phyloP scores from a whole-genome alignment of 2,329 filamentous ascomycete species.

The Salinomyces thailandicus region DNA sequence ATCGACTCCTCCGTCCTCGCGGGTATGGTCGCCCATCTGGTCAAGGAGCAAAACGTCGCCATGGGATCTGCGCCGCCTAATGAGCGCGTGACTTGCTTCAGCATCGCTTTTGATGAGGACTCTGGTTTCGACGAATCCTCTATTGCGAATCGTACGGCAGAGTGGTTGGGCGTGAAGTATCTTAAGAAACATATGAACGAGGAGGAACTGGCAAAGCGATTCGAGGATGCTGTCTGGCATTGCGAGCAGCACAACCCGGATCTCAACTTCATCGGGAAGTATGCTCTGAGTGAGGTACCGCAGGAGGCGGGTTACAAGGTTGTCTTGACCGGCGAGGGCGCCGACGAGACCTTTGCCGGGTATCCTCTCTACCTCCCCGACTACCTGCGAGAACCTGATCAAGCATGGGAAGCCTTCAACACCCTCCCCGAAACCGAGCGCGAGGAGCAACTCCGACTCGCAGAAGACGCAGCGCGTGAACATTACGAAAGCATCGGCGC shows the following conservation, averaged over 20 bases:
- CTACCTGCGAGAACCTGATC: constrained; percentile 41
- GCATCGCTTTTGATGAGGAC: constrained; percentile 42
- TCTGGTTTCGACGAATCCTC: constrained; percentile 42
- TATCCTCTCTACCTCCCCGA: constrained; percentile 40
- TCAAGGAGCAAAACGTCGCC: constrained; percentile 36
- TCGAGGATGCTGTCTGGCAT: constrained; percentile 38
- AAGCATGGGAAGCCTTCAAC: constrained; percentile 16
- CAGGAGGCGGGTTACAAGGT: constrained; percentile 42
- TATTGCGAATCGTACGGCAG: constrained; percentile 39
- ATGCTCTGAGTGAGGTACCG: constrained; percentile 38
- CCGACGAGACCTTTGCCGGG: constrained; percentile 37
- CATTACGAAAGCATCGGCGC: constrained; percentile 23
- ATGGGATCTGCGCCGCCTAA: constrained; percentile 37
- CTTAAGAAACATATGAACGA: constrained; percentile 36
- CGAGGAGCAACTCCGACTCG: constrained; percentile 10
- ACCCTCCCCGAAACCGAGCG: constrained; percentile 18
- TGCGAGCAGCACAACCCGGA: constrained; percentile 39
- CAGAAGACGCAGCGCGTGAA: constrained; percentile 16
- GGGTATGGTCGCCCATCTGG: constrained; percentile 45
- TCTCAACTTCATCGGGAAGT: constrained; percentile 44
- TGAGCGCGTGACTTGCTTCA: constrained; percentile 39
- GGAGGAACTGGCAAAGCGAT: constrained; percentile 31
- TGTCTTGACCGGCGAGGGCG: constrained; percentile 38
- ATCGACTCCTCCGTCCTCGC: constrained; percentile 49
- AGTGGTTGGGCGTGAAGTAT: constrained; percentile 38